Evolutionary conservation across 2,329 filamentous ascomycete genomes (phyloP).

Genomic region (Neofusicoccum kwambonambiense): DNA sequence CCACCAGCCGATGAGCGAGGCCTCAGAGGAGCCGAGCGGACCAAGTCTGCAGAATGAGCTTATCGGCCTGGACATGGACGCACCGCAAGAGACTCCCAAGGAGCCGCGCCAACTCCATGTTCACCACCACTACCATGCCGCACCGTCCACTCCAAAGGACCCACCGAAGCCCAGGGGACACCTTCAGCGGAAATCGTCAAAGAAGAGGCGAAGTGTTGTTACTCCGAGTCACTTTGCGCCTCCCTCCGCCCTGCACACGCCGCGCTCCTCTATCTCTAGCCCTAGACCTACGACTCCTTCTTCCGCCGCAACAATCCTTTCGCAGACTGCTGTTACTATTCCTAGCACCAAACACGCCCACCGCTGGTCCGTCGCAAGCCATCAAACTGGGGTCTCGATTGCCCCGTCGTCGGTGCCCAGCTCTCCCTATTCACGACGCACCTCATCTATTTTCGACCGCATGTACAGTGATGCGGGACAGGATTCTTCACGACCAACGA

Average conservation of each 20-base stretch:
- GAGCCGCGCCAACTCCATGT: conserved; percentile 62
- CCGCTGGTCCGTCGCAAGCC: conserved; percentile 64
- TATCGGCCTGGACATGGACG: conserved; percentile 37
- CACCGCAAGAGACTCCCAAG: conserved; percentile 26
- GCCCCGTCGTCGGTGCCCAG: conserved; percentile 72
- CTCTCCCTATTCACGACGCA: conserved; percentile 69
- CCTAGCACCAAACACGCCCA: conserved; percentile 42
- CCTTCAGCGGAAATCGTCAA: conserved; percentile 60
- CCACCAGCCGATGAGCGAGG: conserved; percentile 66
- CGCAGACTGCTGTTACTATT: conserved; percentile 60
- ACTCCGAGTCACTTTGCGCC: conserved; percentile 52
- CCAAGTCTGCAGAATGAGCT: conserved; percentile 72
- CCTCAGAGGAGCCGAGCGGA: conserved; percentile 32
- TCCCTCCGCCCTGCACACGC: conserved; percentile 38
- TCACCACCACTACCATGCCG: conserved; percentile 84
- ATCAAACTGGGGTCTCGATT: conserved; percentile 61
- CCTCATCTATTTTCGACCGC: conserved; percentile 76
- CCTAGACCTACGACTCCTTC: conserved; percentile 44
- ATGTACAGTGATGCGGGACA: conserved; percentile 56
- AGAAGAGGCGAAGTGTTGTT: conserved; percentile 70
- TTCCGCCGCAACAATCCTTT: conserved; percentile 59
- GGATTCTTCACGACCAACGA: conserved; percentile 73
- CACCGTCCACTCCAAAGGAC: conserved; percentile 28
- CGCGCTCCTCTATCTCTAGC: conserved; percentile 37
- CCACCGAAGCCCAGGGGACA: conserved; percentile 32